phyloP scores from a whole-genome alignment of 805 yeast species.

The Candida verbasci region DNA sequence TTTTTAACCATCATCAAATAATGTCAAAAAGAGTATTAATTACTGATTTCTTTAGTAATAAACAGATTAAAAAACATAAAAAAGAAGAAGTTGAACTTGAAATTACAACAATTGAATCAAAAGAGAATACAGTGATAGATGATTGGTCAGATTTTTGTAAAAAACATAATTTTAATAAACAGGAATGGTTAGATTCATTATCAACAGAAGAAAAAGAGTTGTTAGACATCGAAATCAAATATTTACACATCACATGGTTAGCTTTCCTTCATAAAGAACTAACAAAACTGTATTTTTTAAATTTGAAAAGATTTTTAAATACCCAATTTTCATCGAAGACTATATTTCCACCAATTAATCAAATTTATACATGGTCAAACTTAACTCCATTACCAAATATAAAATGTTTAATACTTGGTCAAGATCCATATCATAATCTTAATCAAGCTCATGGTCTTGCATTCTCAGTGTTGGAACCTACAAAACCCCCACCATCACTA shows the following conservation, averaged over 20 bases:
- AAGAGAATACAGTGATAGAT: neutral
- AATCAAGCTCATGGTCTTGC: constrained; percentile 98
- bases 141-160: constrained; percentile 13
- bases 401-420: constrained; percentile 82
- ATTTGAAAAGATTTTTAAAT: constrained; percentile 60
- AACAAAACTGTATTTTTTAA: constrained; percentile 78
- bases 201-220: constrained; percentile 46
- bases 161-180: constrained; percentile 41
- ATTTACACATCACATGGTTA: constrained; percentile 79
- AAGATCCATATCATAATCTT: constrained; percentile 91
- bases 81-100: neutral
- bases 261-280: constrained; percentile 62
- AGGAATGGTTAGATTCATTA: constrained; percentile 46
- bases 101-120: neutral
- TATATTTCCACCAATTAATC: constrained; percentile 73
- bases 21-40: constrained; percentile 10
- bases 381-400: constrained; percentile 72
- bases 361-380: constrained; percentile 89
- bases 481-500: constrained; percentile 78
- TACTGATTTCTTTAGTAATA: constrained; percentile 8
- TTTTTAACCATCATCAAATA: neutral
- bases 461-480: constrained; percentile 80
- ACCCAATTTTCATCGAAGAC: constrained; percentile 39
- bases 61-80: constrained; percentile 2
- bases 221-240: constrained; percentile 60